Percentiles rank a stretch among this genome's conserved stretches.
phyloP scores from a whole-genome alignment of 2,329 filamentous ascomycete genomes.

The Amauroascus verrucosus region DNA sequence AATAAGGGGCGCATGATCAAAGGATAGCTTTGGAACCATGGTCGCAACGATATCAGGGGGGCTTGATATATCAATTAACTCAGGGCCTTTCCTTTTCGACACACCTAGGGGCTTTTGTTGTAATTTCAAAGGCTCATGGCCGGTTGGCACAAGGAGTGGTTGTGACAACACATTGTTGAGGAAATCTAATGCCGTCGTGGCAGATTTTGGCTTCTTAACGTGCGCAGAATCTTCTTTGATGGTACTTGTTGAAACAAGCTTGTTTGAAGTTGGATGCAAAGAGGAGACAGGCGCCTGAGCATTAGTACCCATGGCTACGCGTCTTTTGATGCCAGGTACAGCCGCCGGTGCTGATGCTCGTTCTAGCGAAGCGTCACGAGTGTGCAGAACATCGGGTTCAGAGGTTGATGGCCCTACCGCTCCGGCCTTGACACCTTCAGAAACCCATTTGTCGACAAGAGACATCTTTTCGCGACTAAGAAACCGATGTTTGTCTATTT shows the following conservation, averaged over 20 bases:
- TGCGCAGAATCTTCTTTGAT: neutral
- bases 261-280: neutral
- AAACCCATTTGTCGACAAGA: constrained; percentile 25
- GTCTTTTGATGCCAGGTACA: constrained; percentile 6
- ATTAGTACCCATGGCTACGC: neutral
- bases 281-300: neutral
- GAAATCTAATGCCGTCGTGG: neutral
- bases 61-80: neutral
- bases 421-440: constrained; percentile 19
- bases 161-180: neutral
- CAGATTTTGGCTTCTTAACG: neutral
- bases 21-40: neutral
- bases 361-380: constrained; percentile 9
- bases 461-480: constrained; percentile 23
- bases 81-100: neutral
- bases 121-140: neutral
- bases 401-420: constrained; percentile 8
- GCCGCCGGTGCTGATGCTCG: neutral
- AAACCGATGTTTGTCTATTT: constrained; percentile 18
- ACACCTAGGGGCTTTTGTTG: neutral
- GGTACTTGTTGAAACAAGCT: neutral
- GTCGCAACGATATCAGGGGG: neutral
- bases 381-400: constrained; percentile 8
- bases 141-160: too few relatives aligned
- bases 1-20: constrained; percentile 2